phyloP scores from a whole-genome alignment of 306 rosid genomes.

The Oxytropis ochrocephala region DNA sequence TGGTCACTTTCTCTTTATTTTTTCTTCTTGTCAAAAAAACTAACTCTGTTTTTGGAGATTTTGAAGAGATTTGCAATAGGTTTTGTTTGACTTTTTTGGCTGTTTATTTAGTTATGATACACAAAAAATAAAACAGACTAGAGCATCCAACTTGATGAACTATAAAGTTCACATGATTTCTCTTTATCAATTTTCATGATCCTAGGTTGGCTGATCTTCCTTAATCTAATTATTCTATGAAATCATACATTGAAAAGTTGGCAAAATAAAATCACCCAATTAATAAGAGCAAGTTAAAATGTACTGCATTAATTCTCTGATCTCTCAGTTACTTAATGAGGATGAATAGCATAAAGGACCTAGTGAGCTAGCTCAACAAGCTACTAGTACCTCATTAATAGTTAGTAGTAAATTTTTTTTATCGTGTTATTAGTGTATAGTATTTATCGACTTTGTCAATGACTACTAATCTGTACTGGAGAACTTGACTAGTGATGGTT shows the following conservation, averaged over 20 bases:
- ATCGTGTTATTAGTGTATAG: too few species aligned
- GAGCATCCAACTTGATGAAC: not conserved
- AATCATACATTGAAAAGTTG: not conserved
- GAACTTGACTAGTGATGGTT: too few species aligned
- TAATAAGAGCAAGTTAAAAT: too few species aligned
- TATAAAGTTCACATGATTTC: constrained; percentile 14
- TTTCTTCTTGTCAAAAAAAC: not conserved
- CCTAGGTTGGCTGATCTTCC: not conserved
- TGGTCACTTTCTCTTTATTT: constrained; percentile 25
- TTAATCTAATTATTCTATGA: not conserved
- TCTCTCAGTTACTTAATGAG: not conserved
- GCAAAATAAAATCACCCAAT: not conserved
- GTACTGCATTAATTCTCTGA: not conserved
- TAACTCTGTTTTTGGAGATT: constrained; percentile 3
- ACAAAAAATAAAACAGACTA: not conserved
- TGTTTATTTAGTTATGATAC: not conserved
- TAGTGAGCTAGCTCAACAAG: not conserved
- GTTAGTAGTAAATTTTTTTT: too few species aligned
- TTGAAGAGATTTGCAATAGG: constrained; percentile 18
- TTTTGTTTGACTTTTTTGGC: constrained; percentile 32
- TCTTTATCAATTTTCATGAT: not conserved
- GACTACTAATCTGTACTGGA: too few species aligned
- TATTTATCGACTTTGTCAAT: too few species aligned
- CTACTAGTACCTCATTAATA: not conserved
- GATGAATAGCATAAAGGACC: not conserved